These are phyloP conservation scores for Penicillium fimorum DNA, from an alignment of 495 filamentous ascomycete genomes.

Conservation along the genomic window DNA sequence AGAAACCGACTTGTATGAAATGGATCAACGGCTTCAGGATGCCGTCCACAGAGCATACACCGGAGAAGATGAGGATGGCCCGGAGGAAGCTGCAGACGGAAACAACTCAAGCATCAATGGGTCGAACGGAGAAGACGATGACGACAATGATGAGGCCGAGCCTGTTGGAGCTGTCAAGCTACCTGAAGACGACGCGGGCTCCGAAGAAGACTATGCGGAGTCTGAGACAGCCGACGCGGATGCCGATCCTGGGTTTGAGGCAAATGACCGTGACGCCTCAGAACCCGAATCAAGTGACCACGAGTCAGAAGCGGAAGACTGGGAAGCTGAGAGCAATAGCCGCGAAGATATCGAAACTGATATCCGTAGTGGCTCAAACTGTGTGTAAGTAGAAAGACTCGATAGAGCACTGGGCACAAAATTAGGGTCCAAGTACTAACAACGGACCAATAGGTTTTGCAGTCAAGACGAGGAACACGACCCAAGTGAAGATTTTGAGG, in stretches of 20 bases:
- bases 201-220: slow-evolving; percentile 38
- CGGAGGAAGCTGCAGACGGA: slow-evolving; percentile 34
- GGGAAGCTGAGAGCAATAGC: slow-evolving; percentile 62
- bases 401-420: slow-evolving; percentile 7
- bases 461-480: slow-evolving; percentile 81
- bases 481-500: slow-evolving; percentile 83
- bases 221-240: slow-evolving; percentile 43
- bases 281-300: slow-evolving; percentile 55
- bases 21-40: slow-evolving; percentile 49
- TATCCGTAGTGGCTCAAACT: slow-evolving; percentile 56
- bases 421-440: slow-evolving; percentile 21
- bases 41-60: slow-evolving; percentile 56
- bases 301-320: slow-evolving; percentile 68
- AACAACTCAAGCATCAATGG: slow-evolving; percentile 32
- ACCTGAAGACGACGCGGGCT: slow-evolving; percentile 51
- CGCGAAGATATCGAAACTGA: slow-evolving; percentile 67
- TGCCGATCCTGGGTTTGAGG: slow-evolving; percentile 42
- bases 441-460: slow-evolving; percentile 59
- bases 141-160: slow-evolving; percentile 52
- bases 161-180: slow-evolving; percentile 76
- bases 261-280: slow-evolving; percentile 47
- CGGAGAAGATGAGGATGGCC: slow-evolving; percentile 47
- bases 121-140: slow-evolving; percentile 36
- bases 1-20: slow-evolving; percentile 46
- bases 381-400: slow-evolving; percentile 57